Base-by-base conservation (phyloP, 2,329 filamentous ascomycete genomes). In the Botrytis deweyae region DNA sequence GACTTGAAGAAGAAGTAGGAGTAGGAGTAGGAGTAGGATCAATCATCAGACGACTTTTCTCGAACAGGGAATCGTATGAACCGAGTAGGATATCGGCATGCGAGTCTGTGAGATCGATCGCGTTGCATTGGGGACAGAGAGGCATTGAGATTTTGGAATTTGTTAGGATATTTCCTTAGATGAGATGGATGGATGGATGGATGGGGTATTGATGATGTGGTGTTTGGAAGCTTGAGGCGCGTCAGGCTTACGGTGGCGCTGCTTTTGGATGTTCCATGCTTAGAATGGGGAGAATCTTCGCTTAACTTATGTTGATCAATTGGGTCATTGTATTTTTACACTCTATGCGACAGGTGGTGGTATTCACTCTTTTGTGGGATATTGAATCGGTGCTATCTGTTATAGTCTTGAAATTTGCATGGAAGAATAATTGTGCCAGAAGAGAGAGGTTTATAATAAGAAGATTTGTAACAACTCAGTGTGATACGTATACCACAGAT, bases 371-470 rank as follows among this genome's bases (percentile, higher is more conserved):
- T 10, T 12, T 25, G 22, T 52, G 22, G 46, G 4, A 25, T 5
- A 12, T 52, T 4, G 25, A 52, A n/a, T 14, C 25, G 49, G 49
- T n/a, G 10, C 25, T n/a, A 14, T 14, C 10, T n/a, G 6, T 14
- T 5, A n/a, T 55, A 3, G 0, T 29, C 14, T 55, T 16, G 49
- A 10, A 4, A 25, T 52, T 52, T 5, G 4, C 12, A 25, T 25
- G 10, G 4, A 10, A 46, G 2, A 46, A 20, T 3, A 0, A 25
- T 25, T 5, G 46, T 4, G 4, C 9, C 5, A 2, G 20, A 25
- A 52, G 10, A 52, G 22, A 25, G 49, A n/a, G 10, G 12, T 52
- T 1, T 52, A 22, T 5, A 46, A 9, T 2, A n/a, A 6, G 22
- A 52, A 52, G 4, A 52, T 52, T 14, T 14, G 25, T 9, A 46